Percentiles rank a stretch among this genome's conserved stretches.
These are phyloP conservation scores for Drechslerella coelobrocha DNA, from an alignment of 2,329 filamentous ascomycete species.

Conservation along the genomic window DNA sequence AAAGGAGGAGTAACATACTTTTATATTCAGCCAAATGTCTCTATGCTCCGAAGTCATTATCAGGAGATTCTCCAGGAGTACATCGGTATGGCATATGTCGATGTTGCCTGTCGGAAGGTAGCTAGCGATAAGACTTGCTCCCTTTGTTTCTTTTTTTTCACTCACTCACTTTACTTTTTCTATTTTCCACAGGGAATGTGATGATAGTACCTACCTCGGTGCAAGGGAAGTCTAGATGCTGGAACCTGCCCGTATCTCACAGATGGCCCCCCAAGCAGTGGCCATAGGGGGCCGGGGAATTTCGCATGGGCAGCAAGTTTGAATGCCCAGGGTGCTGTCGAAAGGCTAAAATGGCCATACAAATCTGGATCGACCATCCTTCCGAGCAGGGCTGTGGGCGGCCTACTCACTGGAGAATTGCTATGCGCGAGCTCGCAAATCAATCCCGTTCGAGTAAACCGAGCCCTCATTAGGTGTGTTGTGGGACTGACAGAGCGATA, in stretches of 20 bases:
- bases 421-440: slow-evolving; percentile 38
- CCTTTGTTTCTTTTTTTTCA: slow-evolving; percentile 15
- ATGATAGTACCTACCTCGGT: slow-evolving; percentile 44
- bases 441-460: slow-evolving; percentile 33
- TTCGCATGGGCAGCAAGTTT: slow-evolving; percentile 38
- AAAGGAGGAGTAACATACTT: slow-evolving; percentile 36
- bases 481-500: slow-evolving; percentile 15
- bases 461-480: slow-evolving; percentile 32
- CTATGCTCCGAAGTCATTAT: slow-evolving; percentile 2
- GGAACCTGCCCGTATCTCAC: slow-evolving; percentile 47
- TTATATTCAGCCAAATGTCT: slow-evolving; percentile 39
- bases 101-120: slow-evolving; percentile 37
- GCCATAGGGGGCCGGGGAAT: slow-evolving; percentile 41
- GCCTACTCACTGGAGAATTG: slow-evolving; percentile 17
- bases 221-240: slow-evolving; percentile 34
- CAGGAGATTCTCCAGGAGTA: slow-evolving; percentile 15
- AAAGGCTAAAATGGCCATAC: slow-evolving; percentile 11
- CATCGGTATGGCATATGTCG: slow-evolving; percentile 26
- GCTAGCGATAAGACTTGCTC: slow-evolving; percentile 28
- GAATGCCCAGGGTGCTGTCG: slow-evolving; percentile 8
- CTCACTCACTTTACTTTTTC: slow-evolving; percentile 8
- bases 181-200: slow-evolving; percentile 34
- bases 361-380: slow-evolving; percentile 38
- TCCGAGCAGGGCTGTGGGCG: slow-evolving; percentile 40
- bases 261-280: slow-evolving; percentile 18